Base-by-base conservation (phyloP, 306 rosid species). In the Astragalus glycyphyllos region DNA sequence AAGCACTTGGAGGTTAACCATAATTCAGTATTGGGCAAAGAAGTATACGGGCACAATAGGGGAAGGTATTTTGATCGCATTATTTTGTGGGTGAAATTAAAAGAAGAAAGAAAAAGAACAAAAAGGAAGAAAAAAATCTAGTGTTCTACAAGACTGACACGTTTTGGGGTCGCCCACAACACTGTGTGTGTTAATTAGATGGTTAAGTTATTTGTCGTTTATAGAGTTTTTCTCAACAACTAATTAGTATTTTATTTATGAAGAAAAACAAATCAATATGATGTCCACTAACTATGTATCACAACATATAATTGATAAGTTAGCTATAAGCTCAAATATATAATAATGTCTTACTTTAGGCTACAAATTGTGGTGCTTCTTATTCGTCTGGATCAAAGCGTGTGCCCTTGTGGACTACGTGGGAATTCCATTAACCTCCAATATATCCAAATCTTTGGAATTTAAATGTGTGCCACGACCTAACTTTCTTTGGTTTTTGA, bases 391-490 rank as follows among this genome's bases (percentile, higher is more conserved):
- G 16, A 57, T 63, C 15, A 26, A 35, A 63, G 62, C n/a, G 66
- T 41, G 72, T 65, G 55, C 26, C 35, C 16, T 26, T 75, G 73
- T 83, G 86, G 79, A 49, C 86, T 71, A 71, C 79, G 84, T 79
- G 63, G 23, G 86, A 79, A 59, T 79, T 71, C 84, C 84, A 83
- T 53, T 79, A 73, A 73, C 17, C 40, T 50, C 83, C 83, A 73
- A 79, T 73, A 73, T 72, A 62, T 16, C 75, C 31, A 26, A 72
- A 58, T 66, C 75, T 66, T 40, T 8, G 5, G 32, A 73, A 73
- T 49, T 65, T 8, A 31, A 16, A 58, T 40, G 58, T 66, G 2
- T 15, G 23, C 23, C 48, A 40, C 20, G 79, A 79, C 83, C 83
- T 79, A 79, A 79, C 58, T 46, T 71, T 79, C 46, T 63, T 38